These are phyloP conservation scores for Tetracentron sinense DNA, from an alignment of 164 flowering plant species.

Conservation along the genomic window DNA sequence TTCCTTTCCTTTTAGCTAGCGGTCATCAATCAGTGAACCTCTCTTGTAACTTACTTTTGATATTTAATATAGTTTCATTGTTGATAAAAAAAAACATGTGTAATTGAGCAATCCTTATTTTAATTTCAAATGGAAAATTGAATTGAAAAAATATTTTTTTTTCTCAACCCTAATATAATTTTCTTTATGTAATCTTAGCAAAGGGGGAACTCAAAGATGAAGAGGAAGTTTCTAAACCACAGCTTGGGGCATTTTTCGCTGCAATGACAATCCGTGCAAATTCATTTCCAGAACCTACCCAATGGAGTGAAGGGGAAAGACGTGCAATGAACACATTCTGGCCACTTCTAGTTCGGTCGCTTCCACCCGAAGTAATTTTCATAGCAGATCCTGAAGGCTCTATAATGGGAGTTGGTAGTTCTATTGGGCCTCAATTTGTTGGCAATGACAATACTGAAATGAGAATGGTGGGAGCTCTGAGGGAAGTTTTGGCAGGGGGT, in stretches of 20 bases:
- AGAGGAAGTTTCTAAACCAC: slow-evolving; percentile 79
- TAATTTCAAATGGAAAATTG: no score
- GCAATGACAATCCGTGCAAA: slow-evolving; percentile 96
- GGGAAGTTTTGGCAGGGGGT: slow-evolving; percentile 97
- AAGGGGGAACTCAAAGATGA: slow-evolving; percentile 88
- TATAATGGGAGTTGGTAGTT: slow-evolving; percentile 78
- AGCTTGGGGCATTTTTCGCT: slow-evolving; percentile 94
- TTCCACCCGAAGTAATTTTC: slow-evolving; percentile 78
- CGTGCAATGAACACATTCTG: slow-evolving; percentile 79
- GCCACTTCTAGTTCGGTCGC: slow-evolving; percentile 68
- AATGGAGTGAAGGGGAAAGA: slow-evolving; percentile 98
- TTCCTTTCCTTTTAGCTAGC: no score
- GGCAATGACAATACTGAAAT: slow-evolving; percentile 66
- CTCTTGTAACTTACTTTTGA: no score
- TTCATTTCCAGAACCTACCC: slow-evolving; percentile 86
- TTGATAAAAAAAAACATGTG: no score
- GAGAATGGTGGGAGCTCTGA: slow-evolving; percentile 95
- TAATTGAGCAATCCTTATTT: no score
- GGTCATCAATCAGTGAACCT: no score
- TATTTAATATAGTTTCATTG: no score
- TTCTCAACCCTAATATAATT: neutral
- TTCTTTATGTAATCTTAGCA: slow-evolving; percentile 30
- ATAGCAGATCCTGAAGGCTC: slow-evolving; percentile 98
- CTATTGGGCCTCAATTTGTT: slow-evolving; percentile 73
- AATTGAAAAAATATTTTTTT: no score